Percentiles rank a stretch among this genome's conserved stretches.
phyloP scores from a whole-genome alignment of 768 basidiomycete genomes.

The Mrakia blollopis region DNA sequence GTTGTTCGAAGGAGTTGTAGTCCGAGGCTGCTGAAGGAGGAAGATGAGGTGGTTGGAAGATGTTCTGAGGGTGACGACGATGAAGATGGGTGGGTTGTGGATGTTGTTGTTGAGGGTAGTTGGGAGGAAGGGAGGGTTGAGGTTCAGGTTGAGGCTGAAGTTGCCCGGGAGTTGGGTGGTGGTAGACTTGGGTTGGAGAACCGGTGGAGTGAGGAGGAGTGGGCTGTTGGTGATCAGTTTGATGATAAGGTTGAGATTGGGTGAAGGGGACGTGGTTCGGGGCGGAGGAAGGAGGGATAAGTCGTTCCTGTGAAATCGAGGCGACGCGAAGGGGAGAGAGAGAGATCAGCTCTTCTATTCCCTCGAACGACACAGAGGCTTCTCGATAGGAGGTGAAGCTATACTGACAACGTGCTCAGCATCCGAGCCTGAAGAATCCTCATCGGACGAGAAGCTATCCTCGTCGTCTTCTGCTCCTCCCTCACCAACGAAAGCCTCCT shows the following conservation, averaged over 20 bases:
- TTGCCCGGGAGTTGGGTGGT: background rate
- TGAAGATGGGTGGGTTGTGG: background rate
- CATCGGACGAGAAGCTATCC: background rate
- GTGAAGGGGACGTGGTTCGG: background rate
- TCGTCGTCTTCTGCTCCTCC: background rate
- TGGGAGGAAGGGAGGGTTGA: background rate
- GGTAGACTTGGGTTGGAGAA: background rate
- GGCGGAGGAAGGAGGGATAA: background rate
- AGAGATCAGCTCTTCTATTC: background rate
- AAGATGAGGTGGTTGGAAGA: background rate
- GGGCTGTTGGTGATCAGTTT: background rate
- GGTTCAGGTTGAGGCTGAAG: background rate
- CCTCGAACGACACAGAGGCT: too few species aligned
- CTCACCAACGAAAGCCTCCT: background rate
- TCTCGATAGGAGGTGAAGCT: background rate
- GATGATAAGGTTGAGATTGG: background rate
- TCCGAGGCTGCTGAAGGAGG: background rate
- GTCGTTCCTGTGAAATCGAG: background rate
- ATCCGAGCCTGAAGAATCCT: background rate
- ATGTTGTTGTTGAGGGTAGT: background rate
- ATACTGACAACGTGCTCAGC: background rate
- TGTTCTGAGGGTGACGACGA: background rate
- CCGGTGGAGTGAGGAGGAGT: background rate
- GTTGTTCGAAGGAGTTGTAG: background rate
- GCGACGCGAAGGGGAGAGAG: too few species aligned